Base-by-base conservation (phyloP, 2,329 filamentous ascomycete species). In the Colletotrichum liriopes region DNA sequence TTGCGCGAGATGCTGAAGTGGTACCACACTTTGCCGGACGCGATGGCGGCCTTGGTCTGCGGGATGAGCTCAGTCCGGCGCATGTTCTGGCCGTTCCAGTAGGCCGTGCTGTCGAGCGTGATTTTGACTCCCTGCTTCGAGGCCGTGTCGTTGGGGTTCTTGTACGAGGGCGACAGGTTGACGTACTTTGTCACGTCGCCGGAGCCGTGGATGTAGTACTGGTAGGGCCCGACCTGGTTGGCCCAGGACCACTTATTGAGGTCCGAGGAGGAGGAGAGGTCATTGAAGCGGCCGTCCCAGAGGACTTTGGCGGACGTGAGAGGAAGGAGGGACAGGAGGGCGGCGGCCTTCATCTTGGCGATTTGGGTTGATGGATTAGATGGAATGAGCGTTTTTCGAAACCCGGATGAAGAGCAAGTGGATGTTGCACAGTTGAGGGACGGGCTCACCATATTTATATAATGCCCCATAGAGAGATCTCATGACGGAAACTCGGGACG, bases 161-260 rank as follows among this genome's bases (percentile, higher is more conserved):
- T 92, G 85, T 86, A 91, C 70, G 82, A 80, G 0, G 89, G 80
- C 2, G 86, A 88, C 1, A 93, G 84, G 76, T 89, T 90, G 75
- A 93, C 86, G 81, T 93, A 93, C 76, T 88, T 82, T 29, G 85
- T 85, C 11, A 90, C 85, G 0, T 82, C 63, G 11, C 85, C 87
- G 6, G 84, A 82, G 45, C 92, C 93, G 82, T 94, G 92, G 79
- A 93, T 93, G 83, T 93, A 94, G 85, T 92, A 94, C 81, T 94
- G 92, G 82, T 92, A 94, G 0, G 90, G 88, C 16, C 90, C 90
- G 76, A 92, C 89, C 81, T 92, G 88, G 80, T 91, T 92, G 18
- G 85, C 86, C 89, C 89, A 93, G 1, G 88, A 90, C 91, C 91
- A 92, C 47, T 86, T 86, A 76, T 85, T 83, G 35, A 92, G 84